Base-by-base conservation (phyloP, 257 asterid species). In the Solanum piurae region DNA sequence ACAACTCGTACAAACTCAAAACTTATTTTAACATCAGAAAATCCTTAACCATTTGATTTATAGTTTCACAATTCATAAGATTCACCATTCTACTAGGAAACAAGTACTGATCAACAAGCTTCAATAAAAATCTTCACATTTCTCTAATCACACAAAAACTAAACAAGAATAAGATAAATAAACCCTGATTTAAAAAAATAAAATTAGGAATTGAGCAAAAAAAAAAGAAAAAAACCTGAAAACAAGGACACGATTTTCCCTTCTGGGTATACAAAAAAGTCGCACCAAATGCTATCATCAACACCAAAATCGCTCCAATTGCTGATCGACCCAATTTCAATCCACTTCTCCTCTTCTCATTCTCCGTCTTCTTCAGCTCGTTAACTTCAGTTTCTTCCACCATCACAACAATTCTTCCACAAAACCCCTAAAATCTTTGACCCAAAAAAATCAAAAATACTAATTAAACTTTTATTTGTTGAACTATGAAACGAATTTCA, bases 231-330 rank as follows among this genome's bases (percentile, higher is more conserved):
- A 85, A 96, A 87, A 96, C 99, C 99, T 95, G 91, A 75, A 96
- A 88, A 91, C 99, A 96, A 40, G 62, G 94, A 73, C 99, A 96
- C 25, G 94, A 89, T 86, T 93, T 94, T 60, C 86, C 91, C 90
- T 92, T 83, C 12, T 89, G 91, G 16, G 93, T 89, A 72, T 84
- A 89, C 88, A 88, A 91, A 60, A 90, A 90, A 44, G 96, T 66
- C 23, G 90, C 42, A 5, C 91, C 89, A 20, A 95, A 86, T 83
- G 98, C 97, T 49, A 90, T 73, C 72, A 94, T 64, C 91, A 92
- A 80, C 90, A 91, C 93, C 89, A 94, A 37, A 60, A 93, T 89
- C 3, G 95, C 94, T 60, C 92, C 95, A 37, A 92, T 86, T 37
- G 85, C 89, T 49, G 93, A 90, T 95, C 93, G 90, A 83, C 90